A percentile compares a stretch with the other conserved stretches of the same genome.
phyloP scores from a whole-genome alignment of 768 basidiomycete species.

The Saitozyma podzolica region DNA sequence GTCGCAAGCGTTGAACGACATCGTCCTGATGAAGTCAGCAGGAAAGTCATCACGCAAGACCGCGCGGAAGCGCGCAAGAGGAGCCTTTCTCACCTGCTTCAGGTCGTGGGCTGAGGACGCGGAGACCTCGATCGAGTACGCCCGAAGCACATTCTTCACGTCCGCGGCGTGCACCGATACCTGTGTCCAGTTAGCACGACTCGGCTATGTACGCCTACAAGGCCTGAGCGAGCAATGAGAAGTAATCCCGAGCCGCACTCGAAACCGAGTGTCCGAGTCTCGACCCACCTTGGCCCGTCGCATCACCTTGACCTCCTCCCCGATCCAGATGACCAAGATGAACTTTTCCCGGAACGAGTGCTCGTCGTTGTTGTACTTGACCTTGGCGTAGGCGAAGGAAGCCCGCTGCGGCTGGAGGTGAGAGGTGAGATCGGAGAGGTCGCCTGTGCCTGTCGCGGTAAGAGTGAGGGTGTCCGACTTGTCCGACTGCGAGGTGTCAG shows the following conservation, averaged over 20 bases:
- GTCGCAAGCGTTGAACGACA: slow-evolving; percentile 75
- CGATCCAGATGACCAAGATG: slow-evolving; percentile 52
- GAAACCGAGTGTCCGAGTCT: background rate
- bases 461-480: slow-evolving; percentile 69
- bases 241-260: background rate
- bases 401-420: slow-evolving; percentile 66
- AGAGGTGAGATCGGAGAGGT: slow-evolving; percentile 73
- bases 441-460: slow-evolving; percentile 75
- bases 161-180: slow-evolving; percentile 88
- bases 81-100: slow-evolving; percentile 49
- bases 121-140: slow-evolving; percentile 82
- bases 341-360: slow-evolving; percentile 69
- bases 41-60: background rate
- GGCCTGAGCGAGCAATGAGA: background rate
- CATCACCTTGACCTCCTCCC: slow-evolving; percentile 72
- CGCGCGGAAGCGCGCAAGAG: background rate
- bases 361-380: slow-evolving; percentile 62
- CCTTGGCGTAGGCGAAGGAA: slow-evolving; percentile 78
- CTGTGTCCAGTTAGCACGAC: slow-evolving; percentile 55
- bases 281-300: slow-evolving; percentile 75
- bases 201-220: background rate
- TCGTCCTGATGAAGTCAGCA: slow-evolving; percentile 61
- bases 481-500: slow-evolving; percentile 33
- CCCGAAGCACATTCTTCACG: slow-evolving; percentile 74
- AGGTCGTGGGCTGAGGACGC: slow-evolving; percentile 81